Evolutionary conservation across 306 rosid genomes (phyloP), one percentile per base, ranked within the genome.

Genomic region (Cucurbita moschata): DNA sequence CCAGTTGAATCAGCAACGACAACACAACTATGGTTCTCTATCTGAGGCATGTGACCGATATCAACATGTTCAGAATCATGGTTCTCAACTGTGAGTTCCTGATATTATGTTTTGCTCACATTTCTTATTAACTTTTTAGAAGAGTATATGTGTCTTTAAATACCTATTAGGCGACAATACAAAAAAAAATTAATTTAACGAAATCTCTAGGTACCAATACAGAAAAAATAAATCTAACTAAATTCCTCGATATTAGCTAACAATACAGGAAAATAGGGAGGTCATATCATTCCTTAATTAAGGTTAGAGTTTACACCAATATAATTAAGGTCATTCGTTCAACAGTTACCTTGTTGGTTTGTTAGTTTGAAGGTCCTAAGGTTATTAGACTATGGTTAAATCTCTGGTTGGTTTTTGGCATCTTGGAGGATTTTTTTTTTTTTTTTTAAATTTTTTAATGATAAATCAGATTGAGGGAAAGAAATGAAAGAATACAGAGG

Each of bases 1-100:
- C 78, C 99, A 95, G 83, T 95, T 95, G 73, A 95, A 89, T 83
- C 97, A 91, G 82, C 99, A 95, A 79, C 82, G 97, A 8, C 97
- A 89, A 76, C 87, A 89, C 79, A 97, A 95, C 86, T 91, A 91
- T 71, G 96, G 96, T 59, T 91, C 99, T 71, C 89, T 95, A 63
- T 80, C 95, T 65, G 97, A 91, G 75, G 90, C 90, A 37, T 85
- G 86, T 81, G 99, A 95, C 69, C 92, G 91, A 54, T 89, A 83
- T 80, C 97, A 86, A 35, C 93, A 89, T 49, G 77, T 87, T 75
- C 99, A 85, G 82, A 91, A 83, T 86, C 90, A 85, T 75, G 82
- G 55, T 76, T 75, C 99, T 68, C 96, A 95, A 79, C 92, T 81
- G 96, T 95, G 83, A 95, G 97, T 95, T 74, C 14, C 40, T 0